Conservation (phyloP, 2,329 filamentous ascomycete species). For the Blastomyces gilchristii region DNA sequence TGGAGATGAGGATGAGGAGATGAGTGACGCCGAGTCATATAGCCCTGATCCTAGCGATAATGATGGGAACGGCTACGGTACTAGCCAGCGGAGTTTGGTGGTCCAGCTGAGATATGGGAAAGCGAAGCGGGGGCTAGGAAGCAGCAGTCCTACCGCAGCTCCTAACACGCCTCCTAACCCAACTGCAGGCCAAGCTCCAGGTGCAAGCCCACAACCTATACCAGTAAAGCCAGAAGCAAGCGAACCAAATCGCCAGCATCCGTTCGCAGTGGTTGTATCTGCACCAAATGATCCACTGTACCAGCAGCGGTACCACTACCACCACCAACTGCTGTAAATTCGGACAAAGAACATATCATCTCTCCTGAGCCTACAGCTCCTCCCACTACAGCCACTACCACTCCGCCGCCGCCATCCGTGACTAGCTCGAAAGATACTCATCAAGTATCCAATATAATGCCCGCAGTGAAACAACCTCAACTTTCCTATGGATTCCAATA, state of each 20-base stretch:
- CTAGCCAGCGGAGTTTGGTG: constrained; percentile 53
- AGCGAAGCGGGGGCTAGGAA: constrained; percentile 11
- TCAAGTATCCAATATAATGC: not conserved
- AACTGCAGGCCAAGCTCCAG: not conserved
- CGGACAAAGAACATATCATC: not conserved
- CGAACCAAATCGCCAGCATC: not conserved
- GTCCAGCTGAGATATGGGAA: constrained; percentile 55
- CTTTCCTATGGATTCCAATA: not conserved
- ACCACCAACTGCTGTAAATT: not conserved
- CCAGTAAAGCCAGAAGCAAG: not conserved
- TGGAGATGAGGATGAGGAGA: constrained; percentile 45
- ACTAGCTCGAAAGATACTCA: not conserved
- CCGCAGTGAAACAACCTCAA: not conserved
- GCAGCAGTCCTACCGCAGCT: not conserved
- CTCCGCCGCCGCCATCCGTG: not conserved
- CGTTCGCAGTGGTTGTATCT: not conserved
- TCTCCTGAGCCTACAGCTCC: not conserved
- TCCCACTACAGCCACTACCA: not conserved
- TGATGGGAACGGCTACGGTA: constrained; percentile 39
- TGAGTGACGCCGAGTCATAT: constrained; percentile 33
- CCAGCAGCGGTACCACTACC: not conserved
- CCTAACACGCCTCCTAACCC: not conserved
- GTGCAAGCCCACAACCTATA: not conserved
- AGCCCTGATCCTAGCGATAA: constrained; percentile 33
- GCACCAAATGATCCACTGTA: not conserved